Base-by-base conservation (phyloP, 192 early-diverging fungal species). In the Coemansia sp. region DNA sequence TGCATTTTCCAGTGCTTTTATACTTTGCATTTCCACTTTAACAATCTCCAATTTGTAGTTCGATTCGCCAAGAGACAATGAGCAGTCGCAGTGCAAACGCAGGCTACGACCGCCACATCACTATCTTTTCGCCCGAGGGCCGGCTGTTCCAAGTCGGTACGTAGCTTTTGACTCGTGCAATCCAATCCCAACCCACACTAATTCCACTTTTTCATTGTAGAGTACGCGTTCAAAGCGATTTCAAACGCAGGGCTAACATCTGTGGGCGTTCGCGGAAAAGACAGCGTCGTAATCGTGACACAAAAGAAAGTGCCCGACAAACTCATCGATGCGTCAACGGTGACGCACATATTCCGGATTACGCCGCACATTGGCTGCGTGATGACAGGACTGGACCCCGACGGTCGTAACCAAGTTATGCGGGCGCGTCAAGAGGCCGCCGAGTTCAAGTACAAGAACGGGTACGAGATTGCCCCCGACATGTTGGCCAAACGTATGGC, bases 191-290 rank as follows among this genome's bases (percentile, higher is more conserved):
- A 28, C 17, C 2, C 36, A n/a, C n/a, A 46, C 14, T 59, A 19
- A 37, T 38, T 15, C 22, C 26, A n/a, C 15, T 15, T 46, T 20
- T 34, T 2, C n/a, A 10, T 25, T 26, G 48, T 82, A 96, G 98
- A 99, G 74, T 99, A 99, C 84, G 96, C 98, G 37, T 98, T 98
- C 84, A 99, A 99, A 82, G 98, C 98, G n/a, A 98, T 99, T 67
- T 90, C 94, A 31, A 97, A 96, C 74, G 87, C 92, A 21, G 96
- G 95, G 46, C 82, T 96, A 68, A 99, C 98, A 5, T 93, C 94
- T 47, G 88, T 99, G 38, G 96, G 94, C 49, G 88, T 99, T 38
- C 88, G 94, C 58, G 98, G 98, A 51, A 91, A 96, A 73, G 94
- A 97, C 82, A 88, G 89, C 67, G 92, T 89, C 38, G 96, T 98